These are phyloP conservation scores for Podospora australis DNA, from an alignment of 495 filamentous ascomycete species.

Conservation along the genomic window DNA sequence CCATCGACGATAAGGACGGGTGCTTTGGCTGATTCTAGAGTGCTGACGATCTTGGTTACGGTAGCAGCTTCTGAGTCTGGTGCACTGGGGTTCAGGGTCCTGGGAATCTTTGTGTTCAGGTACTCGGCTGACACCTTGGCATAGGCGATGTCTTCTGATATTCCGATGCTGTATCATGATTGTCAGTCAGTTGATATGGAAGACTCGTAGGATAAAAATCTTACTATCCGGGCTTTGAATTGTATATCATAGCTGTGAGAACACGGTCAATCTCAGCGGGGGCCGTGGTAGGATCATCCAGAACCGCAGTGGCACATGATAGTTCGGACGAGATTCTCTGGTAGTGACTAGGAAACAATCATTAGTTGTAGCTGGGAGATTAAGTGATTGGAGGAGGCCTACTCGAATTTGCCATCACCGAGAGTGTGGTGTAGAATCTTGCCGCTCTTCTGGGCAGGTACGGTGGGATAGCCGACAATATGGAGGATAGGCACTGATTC, in stretches of 20 bases:
- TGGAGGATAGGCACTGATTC: slow-evolving; percentile 59
- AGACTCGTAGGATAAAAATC: slow-evolving; percentile 5
- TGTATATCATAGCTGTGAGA: slow-evolving; percentile 22
- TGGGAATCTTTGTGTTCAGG: slow-evolving; percentile 18
- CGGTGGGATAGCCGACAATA: slow-evolving; percentile 57
- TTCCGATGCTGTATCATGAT: slow-evolving; percentile 10
- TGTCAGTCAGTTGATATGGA: too few species aligned
- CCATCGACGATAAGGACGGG: slow-evolving; percentile 33
- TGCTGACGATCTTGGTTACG: slow-evolving; percentile 20
- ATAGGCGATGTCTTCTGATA: slow-evolving; percentile 29
- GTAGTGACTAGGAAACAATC: slow-evolving; percentile 22
- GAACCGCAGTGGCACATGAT: slow-evolving; percentile 27
- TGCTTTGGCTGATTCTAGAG: slow-evolving; percentile 16
- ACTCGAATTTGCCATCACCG: slow-evolving; percentile 19
- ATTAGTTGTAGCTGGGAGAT: background rate
- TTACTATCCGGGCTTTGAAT: slow-evolving; percentile 23
- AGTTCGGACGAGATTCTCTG: slow-evolving; percentile 34
- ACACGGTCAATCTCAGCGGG: slow-evolving; percentile 37
- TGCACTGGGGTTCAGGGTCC: slow-evolving; percentile 10
- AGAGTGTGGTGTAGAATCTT: slow-evolving; percentile 31
- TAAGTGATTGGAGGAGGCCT: background rate
- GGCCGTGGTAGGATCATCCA: slow-evolving; percentile 27
- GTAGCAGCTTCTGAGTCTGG: slow-evolving; percentile 15
- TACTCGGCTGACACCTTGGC: slow-evolving; percentile 17
- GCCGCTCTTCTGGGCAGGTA: slow-evolving; percentile 44